Evolutionary conservation across 2,329 filamentous ascomycete species (phyloP).

Genomic region (Neofusicoccum umdonicola): DNA sequence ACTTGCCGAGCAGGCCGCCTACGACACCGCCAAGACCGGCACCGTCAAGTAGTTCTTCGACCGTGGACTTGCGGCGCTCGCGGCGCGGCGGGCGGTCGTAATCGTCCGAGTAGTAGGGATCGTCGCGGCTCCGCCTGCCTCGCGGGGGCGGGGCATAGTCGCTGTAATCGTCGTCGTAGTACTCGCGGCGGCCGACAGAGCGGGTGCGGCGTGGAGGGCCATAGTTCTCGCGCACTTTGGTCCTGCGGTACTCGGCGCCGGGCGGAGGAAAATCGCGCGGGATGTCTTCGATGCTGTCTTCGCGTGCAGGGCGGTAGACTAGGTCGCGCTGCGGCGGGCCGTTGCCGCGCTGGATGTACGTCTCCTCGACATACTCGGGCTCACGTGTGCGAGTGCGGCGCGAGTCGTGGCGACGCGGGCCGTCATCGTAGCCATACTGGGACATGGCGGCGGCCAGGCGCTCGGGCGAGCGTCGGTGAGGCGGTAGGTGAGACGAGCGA

Average conservation of each 20-base stretch:
- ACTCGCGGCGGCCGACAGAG: slow-evolving; percentile 59
- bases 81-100: slow-evolving; percentile 41
- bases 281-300: slow-evolving; percentile 83
- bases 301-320: slow-evolving; percentile 55
- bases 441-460: slow-evolving; percentile 38
- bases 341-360: slow-evolving; percentile 47
- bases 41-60: slow-evolving; percentile 61
- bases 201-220: slow-evolving; percentile 57
- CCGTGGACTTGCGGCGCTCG: slow-evolving; percentile 55
- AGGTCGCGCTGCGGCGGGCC: slow-evolving; percentile 46
- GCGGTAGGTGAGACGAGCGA: not conserved
- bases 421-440: slow-evolving; percentile 50
- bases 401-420: slow-evolving; percentile 39
- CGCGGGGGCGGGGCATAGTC: slow-evolving; percentile 42
- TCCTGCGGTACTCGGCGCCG: slow-evolving; percentile 47
- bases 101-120: slow-evolving; percentile 45
- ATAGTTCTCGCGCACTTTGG: slow-evolving; percentile 49
- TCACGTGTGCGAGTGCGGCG: slow-evolving; percentile 45
- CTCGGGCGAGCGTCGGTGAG: not conserved
- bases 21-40: slow-evolving; percentile 58
- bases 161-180: slow-evolving; percentile 62
- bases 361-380: slow-evolving; percentile 51
- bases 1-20: slow-evolving; percentile 50
- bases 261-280: slow-evolving; percentile 80
- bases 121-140: slow-evolving; percentile 48